Evolutionary conservation across 345 rosid species (phyloP), one percentile per base, ranked within the genome.

Genomic region (Rubroshorea leprosula): DNA sequence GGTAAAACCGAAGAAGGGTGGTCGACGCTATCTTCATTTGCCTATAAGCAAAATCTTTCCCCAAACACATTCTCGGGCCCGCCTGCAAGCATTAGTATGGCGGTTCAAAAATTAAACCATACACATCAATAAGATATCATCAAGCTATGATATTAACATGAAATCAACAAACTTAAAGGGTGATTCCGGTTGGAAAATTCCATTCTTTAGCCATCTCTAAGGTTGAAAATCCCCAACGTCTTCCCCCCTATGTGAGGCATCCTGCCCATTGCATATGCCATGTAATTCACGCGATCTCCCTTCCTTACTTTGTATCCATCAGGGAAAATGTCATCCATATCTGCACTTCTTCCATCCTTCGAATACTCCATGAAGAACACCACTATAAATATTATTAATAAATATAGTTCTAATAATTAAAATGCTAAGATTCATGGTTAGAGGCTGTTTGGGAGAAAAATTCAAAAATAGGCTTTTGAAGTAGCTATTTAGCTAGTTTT

Each of bases 211-310:
- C 96, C 98, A 86, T 71, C 98, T 79, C 73, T 88, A 88, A 0
- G 94, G 95, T 17, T 62, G 66, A 64, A 82, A 86, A 10, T 70
- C 86, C 58, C 78, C 84, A 0, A 85, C 89, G 57, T 83, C 86
- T 2, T 85, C 76, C 3, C 98, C 96, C 96, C 98, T 88, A 84
- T 70, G 58, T 64, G 75, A 54, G 58, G 49, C 93, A 88, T 83
- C 74, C 95, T 84, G 2, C 84, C 96, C 95, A 88, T 92, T 16
- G 93, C 78, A 24, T 86, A 92, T 0, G 88, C 69, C 68, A 75
- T 5, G 61, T 88, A 88, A 59, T 49, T 58, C 1, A 91, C 48
- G 0, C 69, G 74, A 25, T 91, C 96, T 5, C 86, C 95, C 51
- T 83, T 86, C 39, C 64, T 86, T 49, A 88, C 60, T 41, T 64